These are phyloP conservation scores for Papiliotrema flavescens DNA, from an alignment of 1,284 basidiomycete species.

Conservation along the genomic window DNA sequence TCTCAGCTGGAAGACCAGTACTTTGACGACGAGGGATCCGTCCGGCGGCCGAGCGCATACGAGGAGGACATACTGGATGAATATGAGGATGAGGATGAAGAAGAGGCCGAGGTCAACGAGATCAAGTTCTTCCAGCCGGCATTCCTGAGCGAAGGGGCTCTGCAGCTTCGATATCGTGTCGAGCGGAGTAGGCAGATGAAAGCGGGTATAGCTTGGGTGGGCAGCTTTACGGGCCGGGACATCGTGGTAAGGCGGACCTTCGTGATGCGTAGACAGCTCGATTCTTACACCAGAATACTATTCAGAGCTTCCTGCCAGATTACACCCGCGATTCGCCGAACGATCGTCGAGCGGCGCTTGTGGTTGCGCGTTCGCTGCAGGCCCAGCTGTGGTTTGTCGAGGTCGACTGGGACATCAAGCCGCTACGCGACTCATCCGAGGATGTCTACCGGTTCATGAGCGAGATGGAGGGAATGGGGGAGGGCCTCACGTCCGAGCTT, in stretches of 20 bases:
- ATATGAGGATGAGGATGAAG: slow-evolving; percentile 53
- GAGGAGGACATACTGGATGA: slow-evolving; percentile 46
- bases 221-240: slow-evolving; percentile 86
- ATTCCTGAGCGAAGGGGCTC: slow-evolving; percentile 80
- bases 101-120: slow-evolving; percentile 62
- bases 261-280: not conserved
- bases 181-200: slow-evolving; percentile 83
- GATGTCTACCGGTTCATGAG: slow-evolving; percentile 96
- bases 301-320: slow-evolving; percentile 71
- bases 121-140: slow-evolving; percentile 80
- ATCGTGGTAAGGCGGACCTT: slow-evolving; percentile 81
- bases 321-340: slow-evolving; percentile 66
- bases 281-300: slow-evolving; percentile 60
- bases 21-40: slow-evolving; percentile 45
- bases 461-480: slow-evolving; percentile 65
- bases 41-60: slow-evolving; percentile 19
- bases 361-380: slow-evolving; percentile 83
- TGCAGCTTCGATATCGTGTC: slow-evolving; percentile 80
- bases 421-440: slow-evolving; percentile 83
- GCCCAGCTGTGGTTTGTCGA: slow-evolving; percentile 94
- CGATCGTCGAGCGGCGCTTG: slow-evolving; percentile 75
- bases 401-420: slow-evolving; percentile 87
- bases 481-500: slow-evolving; percentile 64
- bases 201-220: slow-evolving; percentile 78
- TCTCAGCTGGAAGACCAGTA: slow-evolving; percentile 49